phyloP scores from a whole-genome alignment of 2,329 filamentous ascomycete genomes.

The Paradendryphiella salina region DNA sequence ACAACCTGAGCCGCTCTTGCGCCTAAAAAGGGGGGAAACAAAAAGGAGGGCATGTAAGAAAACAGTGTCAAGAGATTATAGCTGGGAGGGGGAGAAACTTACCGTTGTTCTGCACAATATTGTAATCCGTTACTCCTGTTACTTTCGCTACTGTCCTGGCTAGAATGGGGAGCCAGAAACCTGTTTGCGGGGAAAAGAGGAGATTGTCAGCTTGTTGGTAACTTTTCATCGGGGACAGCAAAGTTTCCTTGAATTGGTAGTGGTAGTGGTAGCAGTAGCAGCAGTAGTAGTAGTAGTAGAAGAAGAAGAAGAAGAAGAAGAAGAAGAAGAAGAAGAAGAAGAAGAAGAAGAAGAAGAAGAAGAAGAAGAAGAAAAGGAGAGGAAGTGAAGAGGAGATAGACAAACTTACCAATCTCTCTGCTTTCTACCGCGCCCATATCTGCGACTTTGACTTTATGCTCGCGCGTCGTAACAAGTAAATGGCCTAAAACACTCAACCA shows the following conservation, averaged over 20 bases:
- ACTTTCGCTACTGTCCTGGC: slow-evolving; percentile 70
- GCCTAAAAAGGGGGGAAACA: slow-evolving; percentile 53
- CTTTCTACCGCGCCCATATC: slow-evolving; percentile 68
- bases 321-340: too few species aligned
- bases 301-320: neutral
- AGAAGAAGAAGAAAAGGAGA: neutral
- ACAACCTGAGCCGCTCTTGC: slow-evolving; percentile 89
- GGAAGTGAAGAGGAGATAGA: neutral
- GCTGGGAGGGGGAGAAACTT: slow-evolving; percentile 8
- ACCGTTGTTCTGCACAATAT: slow-evolving; percentile 95
- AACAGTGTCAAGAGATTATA: neutral
- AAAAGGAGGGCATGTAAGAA: too few species aligned
- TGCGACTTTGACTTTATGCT: slow-evolving; percentile 76
- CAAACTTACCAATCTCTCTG: slow-evolving; percentile 63
- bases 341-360: too few species aligned
- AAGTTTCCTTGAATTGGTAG: too few species aligned
- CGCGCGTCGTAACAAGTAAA: slow-evolving; percentile 76
- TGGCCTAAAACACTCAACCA: slow-evolving; percentile 53
- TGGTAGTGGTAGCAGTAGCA: too few species aligned
- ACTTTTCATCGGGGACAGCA: too few species aligned
- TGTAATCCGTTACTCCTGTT: slow-evolving; percentile 82
- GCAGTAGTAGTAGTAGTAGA: too few species aligned
- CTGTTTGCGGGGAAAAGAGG: slow-evolving; percentile 23
- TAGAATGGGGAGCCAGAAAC: slow-evolving; percentile 68
- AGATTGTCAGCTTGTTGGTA: neutral